phyloP scores from a whole-genome alignment of 129 eudicot genomes.

The Silybum marianum region DNA sequence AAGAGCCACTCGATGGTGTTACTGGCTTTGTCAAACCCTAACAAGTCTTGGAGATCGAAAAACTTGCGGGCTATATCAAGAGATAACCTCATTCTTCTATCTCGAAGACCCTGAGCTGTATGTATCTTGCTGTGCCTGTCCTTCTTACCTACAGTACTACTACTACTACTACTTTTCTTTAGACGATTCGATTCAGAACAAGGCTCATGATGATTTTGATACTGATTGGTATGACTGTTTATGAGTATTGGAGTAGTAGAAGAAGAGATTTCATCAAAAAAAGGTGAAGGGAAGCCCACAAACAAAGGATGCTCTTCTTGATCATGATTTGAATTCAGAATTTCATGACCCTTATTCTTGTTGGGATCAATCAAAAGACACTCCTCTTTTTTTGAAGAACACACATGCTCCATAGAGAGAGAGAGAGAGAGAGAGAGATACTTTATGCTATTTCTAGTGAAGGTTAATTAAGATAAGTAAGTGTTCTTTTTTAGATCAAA shows the following conservation, averaged over 20 bases:
- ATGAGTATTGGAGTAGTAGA: constrained; percentile 2
- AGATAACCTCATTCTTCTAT: constrained; percentile 64
- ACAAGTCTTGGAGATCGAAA: constrained; percentile 63
- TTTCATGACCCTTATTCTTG: not conserved
- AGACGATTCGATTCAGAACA: constrained; percentile 29
- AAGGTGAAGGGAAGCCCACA: constrained; percentile 41
- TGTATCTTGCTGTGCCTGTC: constrained; percentile 67
- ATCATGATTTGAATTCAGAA: not conserved
- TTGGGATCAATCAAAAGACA: constrained; percentile 17
- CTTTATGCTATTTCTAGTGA: not conserved
- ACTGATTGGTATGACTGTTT: constrained; percentile 10
- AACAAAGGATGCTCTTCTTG: constrained; percentile 31
- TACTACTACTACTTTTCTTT: constrained; percentile 17
- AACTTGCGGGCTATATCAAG: constrained; percentile 61
- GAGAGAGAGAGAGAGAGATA: not conserved
- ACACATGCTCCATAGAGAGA: constrained; percentile 13
- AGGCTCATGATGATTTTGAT: not conserved
- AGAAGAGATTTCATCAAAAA: constrained; percentile 29
- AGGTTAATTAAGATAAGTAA: not conserved
- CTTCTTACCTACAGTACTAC: constrained; percentile 40
- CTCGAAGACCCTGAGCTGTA: constrained; percentile 62
- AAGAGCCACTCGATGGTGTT: constrained; percentile 68
- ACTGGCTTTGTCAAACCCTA: constrained; percentile 72
- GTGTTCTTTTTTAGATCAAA: not conserved
- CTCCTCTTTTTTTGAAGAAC: constrained; percentile 20